Conservation (phyloP, 441 rosid species). For the Gossypium trilobum region DNA sequence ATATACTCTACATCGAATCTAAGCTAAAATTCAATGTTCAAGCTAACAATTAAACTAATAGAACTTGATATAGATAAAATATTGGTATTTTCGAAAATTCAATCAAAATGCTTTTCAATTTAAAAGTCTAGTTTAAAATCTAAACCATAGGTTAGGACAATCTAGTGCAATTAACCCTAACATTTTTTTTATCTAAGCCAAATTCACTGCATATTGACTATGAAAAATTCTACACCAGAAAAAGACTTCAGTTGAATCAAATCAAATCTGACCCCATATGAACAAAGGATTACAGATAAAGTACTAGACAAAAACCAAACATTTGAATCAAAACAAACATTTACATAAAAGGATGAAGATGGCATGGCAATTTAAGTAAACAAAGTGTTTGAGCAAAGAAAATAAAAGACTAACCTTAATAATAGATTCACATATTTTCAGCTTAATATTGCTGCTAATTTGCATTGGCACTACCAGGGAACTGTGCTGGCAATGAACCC, state of each 20-base stretch:
- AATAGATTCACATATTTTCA: neutral
- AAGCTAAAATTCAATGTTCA: too few species aligned
- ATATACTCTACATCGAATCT: too few species aligned
- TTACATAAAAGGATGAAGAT: neutral
- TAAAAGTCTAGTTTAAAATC: too few species aligned
- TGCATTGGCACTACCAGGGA: conserved; percentile 12
- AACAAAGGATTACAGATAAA: neutral
- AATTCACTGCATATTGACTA: neutral
- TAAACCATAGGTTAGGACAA: too few species aligned
- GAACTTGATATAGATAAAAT: too few species aligned
- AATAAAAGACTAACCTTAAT: neutral
- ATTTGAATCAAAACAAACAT: neutral
- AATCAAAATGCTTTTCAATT: too few species aligned
- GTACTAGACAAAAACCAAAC: neutral
- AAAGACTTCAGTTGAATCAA: neutral
- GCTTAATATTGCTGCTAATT: neutral
- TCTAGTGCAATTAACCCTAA: neutral
- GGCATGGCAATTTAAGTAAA: neutral
- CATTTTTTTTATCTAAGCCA: neutral
- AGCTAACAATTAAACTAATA: too few species aligned
- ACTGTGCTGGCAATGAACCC: conserved; percentile 27
- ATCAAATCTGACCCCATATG: neutral
- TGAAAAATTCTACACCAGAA: neutral
- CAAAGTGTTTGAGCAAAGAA: neutral
- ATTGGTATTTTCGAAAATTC: too few species aligned